Evolutionary conservation across 202 grass and related monocot species (phyloP).

Genomic region (Elaeis oleifera): DNA sequence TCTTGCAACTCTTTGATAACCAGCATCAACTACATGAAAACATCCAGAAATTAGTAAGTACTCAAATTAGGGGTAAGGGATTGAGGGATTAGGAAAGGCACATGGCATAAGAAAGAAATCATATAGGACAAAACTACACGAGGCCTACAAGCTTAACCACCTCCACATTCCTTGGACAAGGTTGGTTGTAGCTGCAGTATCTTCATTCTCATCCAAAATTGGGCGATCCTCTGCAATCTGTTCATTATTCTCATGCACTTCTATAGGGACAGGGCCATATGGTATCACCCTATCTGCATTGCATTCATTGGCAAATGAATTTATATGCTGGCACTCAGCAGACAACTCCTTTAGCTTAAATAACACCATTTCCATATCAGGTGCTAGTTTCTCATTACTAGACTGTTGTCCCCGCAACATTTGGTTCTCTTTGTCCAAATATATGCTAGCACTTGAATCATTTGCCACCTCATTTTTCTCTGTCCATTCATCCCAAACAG

Average conservation of each 20-base stretch:
- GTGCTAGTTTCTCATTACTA: constrained; percentile 9
- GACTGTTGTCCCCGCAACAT: constrained; percentile 24
- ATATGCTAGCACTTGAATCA: not conserved
- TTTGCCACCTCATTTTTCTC: not conserved
- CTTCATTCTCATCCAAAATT: constrained; percentile 26
- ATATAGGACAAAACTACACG: constrained; percentile 19
- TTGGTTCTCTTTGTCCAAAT: constrained; percentile 7
- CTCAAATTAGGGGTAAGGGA: constrained; percentile 5
- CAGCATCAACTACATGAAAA: constrained; percentile 2
- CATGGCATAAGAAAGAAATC: constrained; percentile 17
- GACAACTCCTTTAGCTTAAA: constrained; percentile 28
- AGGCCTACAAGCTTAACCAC: no score
- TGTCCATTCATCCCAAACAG: constrained; percentile 25
- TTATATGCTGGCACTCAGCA: constrained; percentile 20
- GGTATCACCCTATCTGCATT: constrained; percentile 18
- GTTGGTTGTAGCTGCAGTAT: constrained; percentile 33
- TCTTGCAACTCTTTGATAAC: constrained; percentile 35
- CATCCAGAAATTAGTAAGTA: no score
- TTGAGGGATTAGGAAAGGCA: not conserved
- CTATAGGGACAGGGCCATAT: constrained; percentile 19
- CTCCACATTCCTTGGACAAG: not conserved
- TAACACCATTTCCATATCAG: constrained; percentile 23
- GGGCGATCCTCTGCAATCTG: not conserved
- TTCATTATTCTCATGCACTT: constrained; percentile 7
- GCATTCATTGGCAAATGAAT: constrained; percentile 15